Percentiles rank a stretch among this genome's conserved stretches.
These are phyloP conservation scores for Trichosanthes truncata DNA, from an alignment of 306 rosid genomes.

Conservation along the genomic window DNA sequence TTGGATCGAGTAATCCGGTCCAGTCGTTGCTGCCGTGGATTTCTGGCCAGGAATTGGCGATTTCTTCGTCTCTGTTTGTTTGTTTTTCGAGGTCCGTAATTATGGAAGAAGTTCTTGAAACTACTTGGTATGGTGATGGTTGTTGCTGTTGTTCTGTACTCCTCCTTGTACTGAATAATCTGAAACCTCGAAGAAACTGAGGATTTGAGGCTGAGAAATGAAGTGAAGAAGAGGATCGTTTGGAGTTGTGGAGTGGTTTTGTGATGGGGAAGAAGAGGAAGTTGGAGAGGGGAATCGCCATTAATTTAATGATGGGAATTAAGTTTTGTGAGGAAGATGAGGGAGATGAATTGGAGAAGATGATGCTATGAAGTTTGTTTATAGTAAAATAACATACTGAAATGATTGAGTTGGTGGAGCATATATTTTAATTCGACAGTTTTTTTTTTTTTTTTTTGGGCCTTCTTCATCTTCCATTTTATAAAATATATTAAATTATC, in stretches of 20 bases:
- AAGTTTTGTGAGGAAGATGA: neutral
- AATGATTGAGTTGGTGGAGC: neutral
- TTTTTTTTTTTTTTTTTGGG: neutral
- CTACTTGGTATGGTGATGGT: neutral
- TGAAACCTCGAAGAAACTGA: neutral
- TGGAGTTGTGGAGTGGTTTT: neutral
- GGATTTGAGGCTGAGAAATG: neutral
- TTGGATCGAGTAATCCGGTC: conserved; percentile 57
- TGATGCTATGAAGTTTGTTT: neutral
- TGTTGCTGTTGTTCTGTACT: neutral
- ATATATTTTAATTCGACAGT: neutral
- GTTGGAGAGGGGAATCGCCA: neutral
- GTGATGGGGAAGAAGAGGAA: neutral
- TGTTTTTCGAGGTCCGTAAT: neutral
- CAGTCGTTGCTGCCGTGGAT: conserved; percentile 70
- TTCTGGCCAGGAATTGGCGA: conserved; percentile 39
- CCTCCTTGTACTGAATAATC: neutral
- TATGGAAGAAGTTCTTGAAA: neutral
- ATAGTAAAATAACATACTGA: neutral
- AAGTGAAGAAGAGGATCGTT: neutral
- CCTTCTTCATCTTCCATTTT: too few species aligned
- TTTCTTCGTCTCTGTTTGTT: neutral
- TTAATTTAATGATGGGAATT: neutral
- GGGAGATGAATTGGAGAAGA: neutral
- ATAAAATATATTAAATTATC: too few species aligned